Evolutionary conservation across 176 grass and related monocot genomes (phyloP).

Genomic region (Avena sativa): DNA sequence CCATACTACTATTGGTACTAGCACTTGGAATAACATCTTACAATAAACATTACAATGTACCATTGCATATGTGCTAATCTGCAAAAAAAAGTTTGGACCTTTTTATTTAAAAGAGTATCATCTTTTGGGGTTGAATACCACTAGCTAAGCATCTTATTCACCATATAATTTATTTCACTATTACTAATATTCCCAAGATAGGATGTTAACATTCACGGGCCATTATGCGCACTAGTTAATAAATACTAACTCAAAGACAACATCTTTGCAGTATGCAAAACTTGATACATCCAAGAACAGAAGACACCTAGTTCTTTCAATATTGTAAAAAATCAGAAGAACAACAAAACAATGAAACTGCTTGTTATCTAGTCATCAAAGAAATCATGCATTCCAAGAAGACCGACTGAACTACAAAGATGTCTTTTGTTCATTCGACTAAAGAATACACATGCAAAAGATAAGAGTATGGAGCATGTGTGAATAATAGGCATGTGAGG

Average conservation of each 20-base stretch:
- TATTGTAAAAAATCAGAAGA: neutral
- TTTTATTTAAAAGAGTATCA: too few species aligned
- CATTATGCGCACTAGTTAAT: neutral
- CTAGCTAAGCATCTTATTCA: neutral
- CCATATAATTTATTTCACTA: neutral
- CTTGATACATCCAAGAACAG: neutral
- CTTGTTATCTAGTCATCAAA: neutral
- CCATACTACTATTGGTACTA: too few species aligned
- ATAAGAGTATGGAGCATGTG: neutral
- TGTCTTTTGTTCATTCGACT: neutral
- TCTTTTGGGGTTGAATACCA: too few species aligned
- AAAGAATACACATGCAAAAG: neutral
- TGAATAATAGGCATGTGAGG: neutral
- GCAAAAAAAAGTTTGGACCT: too few species aligned
- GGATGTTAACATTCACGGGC: neutral
- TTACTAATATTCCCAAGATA: neutral
- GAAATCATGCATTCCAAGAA: neutral
- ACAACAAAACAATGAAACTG: neutral
- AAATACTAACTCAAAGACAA: neutral
- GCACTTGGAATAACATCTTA: neutral
- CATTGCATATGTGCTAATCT: too few species aligned
- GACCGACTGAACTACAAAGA: neutral
- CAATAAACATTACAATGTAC: too few species aligned
- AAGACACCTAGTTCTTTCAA: neutral
- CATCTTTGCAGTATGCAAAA: neutral